Conservation (phyloP, 805 yeast species). For the Groenewaldozyma salmanticensis region DNA sequence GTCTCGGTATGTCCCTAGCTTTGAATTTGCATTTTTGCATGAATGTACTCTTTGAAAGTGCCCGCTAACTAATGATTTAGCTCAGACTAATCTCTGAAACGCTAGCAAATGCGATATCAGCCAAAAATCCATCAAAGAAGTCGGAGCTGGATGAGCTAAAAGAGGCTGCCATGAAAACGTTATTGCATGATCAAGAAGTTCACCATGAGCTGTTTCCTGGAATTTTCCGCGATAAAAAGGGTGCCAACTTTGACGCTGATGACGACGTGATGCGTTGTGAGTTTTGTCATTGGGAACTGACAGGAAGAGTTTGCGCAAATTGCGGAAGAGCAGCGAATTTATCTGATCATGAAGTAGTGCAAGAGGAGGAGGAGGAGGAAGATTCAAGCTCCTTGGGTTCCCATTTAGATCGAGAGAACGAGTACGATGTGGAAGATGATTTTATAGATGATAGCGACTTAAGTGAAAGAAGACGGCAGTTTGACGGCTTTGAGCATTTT, state of each 20-base stretch:
- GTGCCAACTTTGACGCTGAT: constrained; percentile 36
- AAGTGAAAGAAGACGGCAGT: constrained; percentile 1
- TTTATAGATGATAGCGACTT: constrained; percentile 12
- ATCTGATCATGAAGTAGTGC: constrained; percentile 8
- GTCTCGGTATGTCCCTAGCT: constrained; percentile 3
- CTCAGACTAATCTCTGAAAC: constrained; percentile 2
- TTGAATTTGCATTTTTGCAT: not conserved
- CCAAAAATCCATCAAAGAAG: constrained; percentile 1
- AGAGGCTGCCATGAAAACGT: constrained; percentile 5
- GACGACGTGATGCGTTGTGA: constrained; percentile 64
- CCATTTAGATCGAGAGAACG: constrained; percentile 2
- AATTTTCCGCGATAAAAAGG: constrained; percentile 29
- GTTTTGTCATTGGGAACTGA: constrained; percentile 61
- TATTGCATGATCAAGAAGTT: constrained; percentile 25
- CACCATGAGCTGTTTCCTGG: constrained; percentile 34
- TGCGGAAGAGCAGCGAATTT: constrained; percentile 33
- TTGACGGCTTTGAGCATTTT: no score
- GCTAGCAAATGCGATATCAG: constrained; percentile 3
- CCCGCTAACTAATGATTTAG: not conserved
- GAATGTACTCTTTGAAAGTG: no score
- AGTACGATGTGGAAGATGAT: constrained; percentile 10
- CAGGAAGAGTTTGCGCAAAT: constrained; percentile 44
- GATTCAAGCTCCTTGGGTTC: constrained; percentile 4
- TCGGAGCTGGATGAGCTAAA: constrained; percentile 3
- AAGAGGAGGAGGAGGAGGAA: constrained; percentile 8